phyloP scores from a whole-genome alignment of 768 basidiomycete genomes.

The Leucosporidium yakuticum region DNA sequence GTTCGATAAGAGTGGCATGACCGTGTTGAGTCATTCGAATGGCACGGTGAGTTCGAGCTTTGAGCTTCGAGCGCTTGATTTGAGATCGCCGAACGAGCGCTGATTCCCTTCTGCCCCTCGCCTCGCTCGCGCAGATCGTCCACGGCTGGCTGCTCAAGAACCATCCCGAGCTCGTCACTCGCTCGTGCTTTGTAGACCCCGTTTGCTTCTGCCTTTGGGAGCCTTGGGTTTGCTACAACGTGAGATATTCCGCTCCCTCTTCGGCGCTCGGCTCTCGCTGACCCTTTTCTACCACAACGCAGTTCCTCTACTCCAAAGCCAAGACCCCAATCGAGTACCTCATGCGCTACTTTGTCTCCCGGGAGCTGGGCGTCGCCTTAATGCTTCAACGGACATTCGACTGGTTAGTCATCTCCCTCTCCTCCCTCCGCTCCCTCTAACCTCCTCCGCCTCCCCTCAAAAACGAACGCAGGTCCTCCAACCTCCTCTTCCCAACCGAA shows the following conservation, averaged over 20 bases:
- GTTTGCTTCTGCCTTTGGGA: slow-evolving; percentile 33
- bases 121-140: slow-evolving; percentile 60
- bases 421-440: slow-evolving; percentile 70
- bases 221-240: slow-evolving; percentile 69
- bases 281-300: not conserved
- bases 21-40: slow-evolving; percentile 81
- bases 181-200: slow-evolving; percentile 87
- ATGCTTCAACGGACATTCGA: slow-evolving; percentile 50
- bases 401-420: slow-evolving; percentile 67
- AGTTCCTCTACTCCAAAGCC: slow-evolving; percentile 61
- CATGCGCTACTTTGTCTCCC: slow-evolving; percentile 67
- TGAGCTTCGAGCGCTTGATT: not conserved
- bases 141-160: slow-evolving; percentile 88
- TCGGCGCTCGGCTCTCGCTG: too few species aligned
- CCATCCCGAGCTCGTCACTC: slow-evolving; percentile 56
- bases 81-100: not conserved
- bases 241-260: too few species aligned
- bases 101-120: not conserved
- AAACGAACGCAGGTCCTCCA: slow-evolving; percentile 51
- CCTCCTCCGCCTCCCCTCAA: slow-evolving; percentile 54
- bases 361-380: slow-evolving; percentile 81
- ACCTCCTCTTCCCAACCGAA: slow-evolving; percentile 83
- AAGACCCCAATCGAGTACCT: slow-evolving; percentile 55
- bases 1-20: slow-evolving; percentile 53
- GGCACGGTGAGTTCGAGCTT: slow-evolving; percentile 47